Evolutionary conservation across 208 protist genomes (phyloP).

Genomic region (Leptomonas pyrrhocoris): DNA sequence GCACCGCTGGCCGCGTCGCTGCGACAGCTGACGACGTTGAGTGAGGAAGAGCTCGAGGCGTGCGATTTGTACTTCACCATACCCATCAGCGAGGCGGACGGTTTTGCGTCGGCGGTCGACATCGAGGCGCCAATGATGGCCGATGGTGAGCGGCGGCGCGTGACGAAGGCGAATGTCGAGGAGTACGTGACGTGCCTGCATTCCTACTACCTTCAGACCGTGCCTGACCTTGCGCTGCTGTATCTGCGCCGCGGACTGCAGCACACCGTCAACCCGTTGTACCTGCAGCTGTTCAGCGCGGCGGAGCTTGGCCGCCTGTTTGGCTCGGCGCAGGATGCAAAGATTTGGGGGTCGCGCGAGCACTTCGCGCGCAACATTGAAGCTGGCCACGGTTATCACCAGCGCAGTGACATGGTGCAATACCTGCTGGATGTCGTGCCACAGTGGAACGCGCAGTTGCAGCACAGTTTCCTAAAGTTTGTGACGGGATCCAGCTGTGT

Average conservation of each 20-base stretch:
- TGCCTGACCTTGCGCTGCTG: conserved; percentile 34
- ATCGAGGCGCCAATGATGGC: conserved; percentile 28
- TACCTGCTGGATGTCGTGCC: conserved; percentile 66
- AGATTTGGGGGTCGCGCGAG: conserved; percentile 60
- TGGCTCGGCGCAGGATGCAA: conserved; percentile 45
- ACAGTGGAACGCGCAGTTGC: conserved; percentile 51
- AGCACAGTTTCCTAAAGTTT: conserved; percentile 83
- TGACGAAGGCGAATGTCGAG: conserved; percentile 51
- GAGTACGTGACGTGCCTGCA: conserved; percentile 48
- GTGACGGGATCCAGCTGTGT: conserved; percentile 74
- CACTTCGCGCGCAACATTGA: conserved; percentile 49
- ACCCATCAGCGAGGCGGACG: conserved; percentile 35
- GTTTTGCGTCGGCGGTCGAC: background rate
- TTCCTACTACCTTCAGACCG: conserved; percentile 44
- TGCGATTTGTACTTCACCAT: conserved; percentile 67
- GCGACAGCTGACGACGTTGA: conserved; percentile 32
- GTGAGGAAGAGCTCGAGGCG: conserved; percentile 40
- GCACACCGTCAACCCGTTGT: conserved; percentile 44
- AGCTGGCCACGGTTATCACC: conserved; percentile 70
- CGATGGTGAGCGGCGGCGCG: conserved; percentile 16
- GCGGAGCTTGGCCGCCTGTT: conserved; percentile 63
- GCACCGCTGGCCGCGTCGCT: conserved; percentile 49
- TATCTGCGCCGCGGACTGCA: conserved; percentile 60
- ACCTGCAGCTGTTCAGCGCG: conserved; percentile 65
- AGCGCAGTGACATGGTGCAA: conserved; percentile 48